A percentile compares a stretch with the other conserved stretches of the same genome.
Evolutionary conservation across 139 green algal species (phyloP).

Genomic region (Volvox reticuliferus): DNA sequence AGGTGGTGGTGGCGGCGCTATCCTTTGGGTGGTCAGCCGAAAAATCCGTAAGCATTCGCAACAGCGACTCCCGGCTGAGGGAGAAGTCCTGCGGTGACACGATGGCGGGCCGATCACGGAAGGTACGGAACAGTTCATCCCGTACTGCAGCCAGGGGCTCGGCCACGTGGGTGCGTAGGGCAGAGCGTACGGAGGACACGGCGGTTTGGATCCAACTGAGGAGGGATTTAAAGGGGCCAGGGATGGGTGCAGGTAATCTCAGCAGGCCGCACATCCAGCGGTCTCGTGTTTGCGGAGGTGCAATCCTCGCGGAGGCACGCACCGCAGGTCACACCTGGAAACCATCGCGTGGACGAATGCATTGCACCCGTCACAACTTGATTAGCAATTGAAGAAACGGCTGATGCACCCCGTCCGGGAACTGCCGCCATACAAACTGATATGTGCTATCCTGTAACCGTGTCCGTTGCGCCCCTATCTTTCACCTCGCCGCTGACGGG

Average conservation of each 20-base stretch:
- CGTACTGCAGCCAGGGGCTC: slow-evolving; percentile 73
- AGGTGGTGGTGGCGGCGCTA: neutral
- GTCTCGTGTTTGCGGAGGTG: too few species aligned
- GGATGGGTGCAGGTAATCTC: neutral
- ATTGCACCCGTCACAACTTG: too few species aligned
- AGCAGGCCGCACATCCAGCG: neutral
- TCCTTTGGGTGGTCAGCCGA: neutral
- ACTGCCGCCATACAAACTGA: neutral
- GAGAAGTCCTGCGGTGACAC: slow-evolving; percentile 79
- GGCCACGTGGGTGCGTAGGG: slow-evolving; percentile 69
- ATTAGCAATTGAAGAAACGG: too few species aligned
- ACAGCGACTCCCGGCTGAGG: slow-evolving; percentile 74
- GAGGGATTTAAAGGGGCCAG: neutral
- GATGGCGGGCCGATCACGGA: slow-evolving; percentile 73
- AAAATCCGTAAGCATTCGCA: slow-evolving; percentile 90
- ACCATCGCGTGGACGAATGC: too few species aligned
- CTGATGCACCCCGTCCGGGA: too few species aligned
- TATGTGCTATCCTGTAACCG: neutral
- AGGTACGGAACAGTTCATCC: slow-evolving; percentile 89
- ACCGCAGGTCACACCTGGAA: too few species aligned
- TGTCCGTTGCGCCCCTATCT: neutral
- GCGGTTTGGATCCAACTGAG: neutral
- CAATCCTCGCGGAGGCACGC: too few species aligned
- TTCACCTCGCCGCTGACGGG: neutral
- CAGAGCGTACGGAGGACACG: neutral